Base-by-base conservation (phyloP, 2,329 filamentous ascomycete species). In the Fusarium fracticaudum region DNA sequence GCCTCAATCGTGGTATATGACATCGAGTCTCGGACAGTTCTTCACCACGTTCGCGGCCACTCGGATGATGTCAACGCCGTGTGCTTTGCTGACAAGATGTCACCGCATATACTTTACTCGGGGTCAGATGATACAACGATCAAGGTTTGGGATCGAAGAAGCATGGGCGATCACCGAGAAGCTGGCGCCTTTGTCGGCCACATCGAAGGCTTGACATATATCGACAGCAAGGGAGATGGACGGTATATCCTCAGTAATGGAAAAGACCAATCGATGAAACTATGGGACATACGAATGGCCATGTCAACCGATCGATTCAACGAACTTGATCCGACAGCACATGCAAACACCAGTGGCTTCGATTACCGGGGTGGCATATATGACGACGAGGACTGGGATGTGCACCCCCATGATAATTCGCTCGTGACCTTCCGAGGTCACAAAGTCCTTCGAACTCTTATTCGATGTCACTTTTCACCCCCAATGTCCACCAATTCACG, bases 181-280 rank as follows among this genome's bases (percentile, higher is more conserved):
- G 90, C 89, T 1, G 91, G 90, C 17, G 90, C 89, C 3, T 92
- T 93, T 71, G 86, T 92, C 31, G 91, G 91, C 6, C 91, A 93
- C 76, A 87, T 89, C 60, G 90, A 92, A 79, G 91, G 91, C 6
- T 78, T 93, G 57, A 93, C 91, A 0, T 92, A 92, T 77, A 87
- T 93, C 63, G 91, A 93, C 81, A 91, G 89, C 81, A 93, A 93
- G 78, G 90, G 90, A 59, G 91, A 93, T 79, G 91, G 91, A 8
- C 86, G 91, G 64, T 98, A 98, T 81, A 93, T 98, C 14, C 89
- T 99, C 33, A 95, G 92, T 75, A 99, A 99, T 78, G 94, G 91
- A 71, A 99, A 98, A 80, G 96, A 99, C 80, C 96, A 98, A 82
- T 96, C 92, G 47, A 97, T 97, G 90, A 98, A 98, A 83, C 88